Evolutionary conservation across 495 filamentous ascomycete species (phyloP).

Genomic region (Penicillium herquei): DNA sequence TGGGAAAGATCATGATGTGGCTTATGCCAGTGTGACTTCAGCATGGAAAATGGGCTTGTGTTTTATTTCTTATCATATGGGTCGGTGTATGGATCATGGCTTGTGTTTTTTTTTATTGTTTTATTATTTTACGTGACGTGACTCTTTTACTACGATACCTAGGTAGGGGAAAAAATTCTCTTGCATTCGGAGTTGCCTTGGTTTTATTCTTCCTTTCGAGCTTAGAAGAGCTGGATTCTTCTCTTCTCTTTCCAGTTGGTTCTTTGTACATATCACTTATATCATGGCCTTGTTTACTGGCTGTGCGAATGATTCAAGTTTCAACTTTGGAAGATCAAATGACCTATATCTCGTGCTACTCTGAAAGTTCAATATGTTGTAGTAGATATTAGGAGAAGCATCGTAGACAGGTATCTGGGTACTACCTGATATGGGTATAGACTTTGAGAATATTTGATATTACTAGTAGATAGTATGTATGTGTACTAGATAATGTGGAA

Average conservation of each 20-base stretch:
- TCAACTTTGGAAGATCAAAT: too few species aligned
- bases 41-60: conserved; percentile 14
- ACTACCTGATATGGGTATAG: too few species aligned
- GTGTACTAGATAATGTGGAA: too few species aligned
- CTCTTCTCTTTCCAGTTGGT: neutral
- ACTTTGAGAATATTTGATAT: too few species aligned
- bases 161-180: conserved; percentile 1
- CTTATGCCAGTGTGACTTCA: conserved; percentile 5
- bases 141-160: conserved; percentile 1
- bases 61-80: conserved; percentile 9
- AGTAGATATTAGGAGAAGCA: too few species aligned
- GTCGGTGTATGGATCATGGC: conserved; percentile 15
- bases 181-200: conserved; percentile 9
- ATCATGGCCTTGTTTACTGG: neutral
- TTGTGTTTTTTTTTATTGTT: neutral
- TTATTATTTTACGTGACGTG: neutral
- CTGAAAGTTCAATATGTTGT: too few species aligned
- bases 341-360: too few species aligned
- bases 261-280: conserved; percentile 18
- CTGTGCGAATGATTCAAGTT: too few species aligned
- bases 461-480: too few species aligned
- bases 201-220: neutral
- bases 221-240: neutral
- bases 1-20: conserved; percentile 6
- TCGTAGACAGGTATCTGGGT: too few species aligned